Evolutionary conservation across 805 yeast genomes (phyloP), one percentile per base, ranked within the genome.

Genomic region (Wickerhamiella australiensis): DNA sequence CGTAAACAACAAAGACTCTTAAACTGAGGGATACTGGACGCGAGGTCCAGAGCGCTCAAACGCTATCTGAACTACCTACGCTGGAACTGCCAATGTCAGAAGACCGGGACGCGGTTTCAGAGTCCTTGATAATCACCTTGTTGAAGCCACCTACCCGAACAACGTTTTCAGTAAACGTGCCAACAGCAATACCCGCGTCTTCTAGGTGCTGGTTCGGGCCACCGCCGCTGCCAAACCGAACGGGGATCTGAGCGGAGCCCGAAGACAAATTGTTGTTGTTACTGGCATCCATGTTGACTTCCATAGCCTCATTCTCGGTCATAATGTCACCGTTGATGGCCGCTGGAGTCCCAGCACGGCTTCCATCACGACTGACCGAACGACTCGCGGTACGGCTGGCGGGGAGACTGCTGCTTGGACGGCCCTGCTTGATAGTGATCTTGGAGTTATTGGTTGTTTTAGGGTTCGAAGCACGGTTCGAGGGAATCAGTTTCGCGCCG

Each of bases 121-220:
- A 25, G 43, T 46, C 49, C 36, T 46, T 46, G 49, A 86, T 85
- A 53, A 86, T 83, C 3, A 94, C 85, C 69, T 86, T 86, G 58
- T 78, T 79, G 18, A 84, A 83, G 49, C 95, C 96, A 60, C 81
- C 79, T 23, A 82, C 82, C 46, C 80, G 82, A n/a, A 86, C 78
- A 15, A 86, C 80, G 37, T 84, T 78, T 65, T 86, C 96, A 49
- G 84, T 75, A 49, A 86, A 79, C 7, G 90, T 81, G 15, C 79
- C 79, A 9, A 80, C 57, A 6, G 49, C 49, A 6, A 36, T 27
- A 2, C 40, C 29, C 5, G 15, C 20, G 20, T 23, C 41, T 15
- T 45, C 47, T 11, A n/a, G 23, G 15, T 23, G 22, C 11, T 17
- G 31, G 26, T 18, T n/a, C n/a, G n/a, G n/a, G n/a, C n/a, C n/a